Conservation (phyloP, 1,284 basidiomycete species). For the Apiotrichum sp. region DNA sequence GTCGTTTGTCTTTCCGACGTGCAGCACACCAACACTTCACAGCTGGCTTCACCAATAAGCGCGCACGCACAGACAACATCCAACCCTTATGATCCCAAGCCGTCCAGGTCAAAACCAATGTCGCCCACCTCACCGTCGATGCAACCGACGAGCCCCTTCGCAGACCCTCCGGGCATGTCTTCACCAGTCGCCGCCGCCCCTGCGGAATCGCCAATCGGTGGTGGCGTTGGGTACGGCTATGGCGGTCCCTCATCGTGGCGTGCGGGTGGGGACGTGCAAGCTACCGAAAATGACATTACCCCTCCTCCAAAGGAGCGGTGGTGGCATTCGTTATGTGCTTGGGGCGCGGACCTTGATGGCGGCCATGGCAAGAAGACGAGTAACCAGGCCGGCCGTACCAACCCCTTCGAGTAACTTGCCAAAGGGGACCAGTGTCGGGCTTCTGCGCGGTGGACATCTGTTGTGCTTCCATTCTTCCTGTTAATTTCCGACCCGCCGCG, state of each 20-base stretch:
- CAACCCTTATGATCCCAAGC: slow-evolving; percentile 30
- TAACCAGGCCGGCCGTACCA: slow-evolving; percentile 37
- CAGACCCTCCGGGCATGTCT: slow-evolving; percentile 18
- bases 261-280: slow-evolving; percentile 26
- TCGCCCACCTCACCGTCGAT: slow-evolving; percentile 9
- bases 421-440: neutral
- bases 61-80: neutral
- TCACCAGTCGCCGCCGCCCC: slow-evolving; percentile 1
- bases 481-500: too few relatives aligned
- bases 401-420: slow-evolving; percentile 32
- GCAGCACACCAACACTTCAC: too few relatives aligned
- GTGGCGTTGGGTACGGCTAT: slow-evolving; percentile 18
- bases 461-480: neutral
- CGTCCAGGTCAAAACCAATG: slow-evolving; percentile 13
- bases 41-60: neutral
- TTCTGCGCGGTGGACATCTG: too few relatives aligned
- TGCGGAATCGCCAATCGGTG: slow-evolving; percentile 10
- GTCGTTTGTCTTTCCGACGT: neutral
- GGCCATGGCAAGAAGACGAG: slow-evolving; percentile 21
- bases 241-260: slow-evolving; percentile 32
- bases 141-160: slow-evolving; percentile 23
- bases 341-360: slow-evolving; percentile 40
- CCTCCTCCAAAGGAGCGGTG: slow-evolving; percentile 27
- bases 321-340: slow-evolving; percentile 43
- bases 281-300: neutral